These are phyloP conservation scores for Trichoderma polysporum DNA, from an alignment of 2,329 filamentous ascomycete species.

Conservation along the genomic window DNA sequence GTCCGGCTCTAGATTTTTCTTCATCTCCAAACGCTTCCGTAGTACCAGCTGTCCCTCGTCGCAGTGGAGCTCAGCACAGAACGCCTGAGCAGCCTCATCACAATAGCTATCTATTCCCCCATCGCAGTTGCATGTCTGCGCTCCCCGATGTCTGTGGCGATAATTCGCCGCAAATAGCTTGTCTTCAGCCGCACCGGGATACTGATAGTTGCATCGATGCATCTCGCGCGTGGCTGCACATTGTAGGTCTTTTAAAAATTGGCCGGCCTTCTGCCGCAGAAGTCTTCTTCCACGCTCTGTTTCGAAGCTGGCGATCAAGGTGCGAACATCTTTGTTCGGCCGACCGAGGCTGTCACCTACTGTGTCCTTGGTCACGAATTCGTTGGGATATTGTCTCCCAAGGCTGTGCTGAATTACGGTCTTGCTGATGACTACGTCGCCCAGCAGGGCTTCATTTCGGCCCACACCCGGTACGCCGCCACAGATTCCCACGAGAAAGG, in stretches of 20 bases:
- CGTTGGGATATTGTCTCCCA: conserved; percentile 27
- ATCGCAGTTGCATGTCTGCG: not conserved
- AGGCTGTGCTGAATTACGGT: conserved; percentile 33
- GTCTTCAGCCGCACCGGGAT: not conserved
- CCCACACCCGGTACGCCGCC: conserved; percentile 33
- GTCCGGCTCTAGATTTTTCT: not conserved
- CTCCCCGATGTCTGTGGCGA: not conserved
- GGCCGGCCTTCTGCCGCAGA: not conserved
- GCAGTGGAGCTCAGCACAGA: not conserved
- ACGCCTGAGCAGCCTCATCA: not conserved
- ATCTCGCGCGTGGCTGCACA: not conserved
- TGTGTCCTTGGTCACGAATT: conserved; percentile 29
- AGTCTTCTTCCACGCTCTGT: not conserved
- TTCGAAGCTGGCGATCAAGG: conserved; percentile 27
- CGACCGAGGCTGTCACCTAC: conserved; percentile 29
- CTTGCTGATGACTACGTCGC: conserved; percentile 35
- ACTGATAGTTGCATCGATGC: not conserved
- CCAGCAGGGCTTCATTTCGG: conserved; percentile 28
- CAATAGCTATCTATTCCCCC: not conserved
- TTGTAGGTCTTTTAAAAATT: conserved; percentile 4
- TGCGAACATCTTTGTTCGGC: conserved; percentile 30
- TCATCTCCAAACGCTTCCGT: not conserved
- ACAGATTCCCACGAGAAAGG: conserved; percentile 38
- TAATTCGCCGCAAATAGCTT: not conserved
- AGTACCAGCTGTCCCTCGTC: not conserved